Evolutionary conservation across 2,329 filamentous ascomycete species (phyloP).

Genomic region (Thielaviopsis populi): DNA sequence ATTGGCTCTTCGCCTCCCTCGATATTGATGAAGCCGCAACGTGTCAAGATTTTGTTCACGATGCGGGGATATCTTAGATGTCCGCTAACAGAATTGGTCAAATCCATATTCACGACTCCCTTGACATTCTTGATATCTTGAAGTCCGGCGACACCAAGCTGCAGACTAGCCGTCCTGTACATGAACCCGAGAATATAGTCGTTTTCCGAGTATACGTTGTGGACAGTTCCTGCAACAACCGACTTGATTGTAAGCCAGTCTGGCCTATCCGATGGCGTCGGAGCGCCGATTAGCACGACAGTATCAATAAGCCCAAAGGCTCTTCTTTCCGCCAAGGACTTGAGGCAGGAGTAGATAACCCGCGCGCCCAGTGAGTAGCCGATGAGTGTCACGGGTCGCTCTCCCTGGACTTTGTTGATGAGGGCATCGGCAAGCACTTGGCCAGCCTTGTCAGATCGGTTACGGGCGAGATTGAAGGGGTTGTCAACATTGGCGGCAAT

Average conservation of each 20-base stretch:
- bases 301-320: conserved; percentile 76
- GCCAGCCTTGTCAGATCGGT: conserved; percentile 66
- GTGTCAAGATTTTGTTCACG: conserved; percentile 35
- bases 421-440: conserved; percentile 67
- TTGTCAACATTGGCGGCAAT: conserved; percentile 60
- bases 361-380: conserved; percentile 72
- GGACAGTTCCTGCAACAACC: conserved; percentile 65
- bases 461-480: conserved; percentile 63
- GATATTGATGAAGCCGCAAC: conserved; percentile 36
- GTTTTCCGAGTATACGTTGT: conserved; percentile 79
- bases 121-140: conserved; percentile 54
- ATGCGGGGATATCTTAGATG: conserved; percentile 39
- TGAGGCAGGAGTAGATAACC: conserved; percentile 69
- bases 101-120: conserved; percentile 44
- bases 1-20: conserved; percentile 31
- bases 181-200: conserved; percentile 79
- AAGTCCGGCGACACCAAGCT: conserved; percentile 70
- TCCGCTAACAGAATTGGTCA: conserved; percentile 38
- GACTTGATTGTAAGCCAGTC: conserved; percentile 66
- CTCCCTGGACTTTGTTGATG: conserved; percentile 67
- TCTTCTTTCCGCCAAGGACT: conserved; percentile 57
- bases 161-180: conserved; percentile 69
- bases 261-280: conserved; percentile 53
- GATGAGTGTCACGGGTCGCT: conserved; percentile 63
- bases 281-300: conserved; percentile 68